A percentile compares a stretch with the other conserved stretches of the same genome.
Conservation (phyloP, 2,329 filamentous ascomycete genomes). For the Malbranchea cinnamomea region DNA sequence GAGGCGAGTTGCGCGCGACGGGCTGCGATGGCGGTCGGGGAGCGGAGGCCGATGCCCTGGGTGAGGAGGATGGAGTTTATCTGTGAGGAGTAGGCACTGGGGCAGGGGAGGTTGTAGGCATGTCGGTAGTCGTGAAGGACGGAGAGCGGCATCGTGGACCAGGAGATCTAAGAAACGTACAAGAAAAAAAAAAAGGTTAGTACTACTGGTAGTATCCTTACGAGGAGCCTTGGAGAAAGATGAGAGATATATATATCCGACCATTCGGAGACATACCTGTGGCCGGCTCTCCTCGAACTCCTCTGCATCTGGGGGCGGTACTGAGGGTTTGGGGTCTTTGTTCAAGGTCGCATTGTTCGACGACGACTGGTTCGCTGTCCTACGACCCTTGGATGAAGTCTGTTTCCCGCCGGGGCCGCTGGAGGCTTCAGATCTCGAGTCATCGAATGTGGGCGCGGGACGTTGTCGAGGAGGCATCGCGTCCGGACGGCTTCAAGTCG, state of each 20-base stretch:
- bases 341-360: slow-evolving; percentile 15
- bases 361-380: slow-evolving; percentile 14
- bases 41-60: slow-evolving; percentile 29
- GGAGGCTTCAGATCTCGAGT: slow-evolving; percentile 34
- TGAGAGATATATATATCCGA: too few relatives aligned
- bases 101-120: slow-evolving; percentile 30
- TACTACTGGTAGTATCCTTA: background rate
- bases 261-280: slow-evolving; percentile 19
- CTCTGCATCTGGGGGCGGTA: slow-evolving; percentile 10
- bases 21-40: slow-evolving; percentile 30
- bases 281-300: slow-evolving; percentile 14
- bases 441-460: slow-evolving; percentile 22
- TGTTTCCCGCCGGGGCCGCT: slow-evolving; percentile 27
- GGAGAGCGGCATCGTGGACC: slow-evolving; percentile 28
- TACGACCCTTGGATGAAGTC: slow-evolving; percentile 19
- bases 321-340: slow-evolving; percentile 11
- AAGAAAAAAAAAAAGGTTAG: slow-evolving; percentile 5
- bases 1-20: slow-evolving; percentile 15
- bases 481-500: too few relatives aligned
- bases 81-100: slow-evolving; percentile 28
- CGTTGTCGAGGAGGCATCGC: slow-evolving; percentile 32
- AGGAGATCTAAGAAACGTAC: slow-evolving; percentile 22
- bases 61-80: slow-evolving; percentile 34
- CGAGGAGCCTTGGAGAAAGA: slow-evolving; percentile 1
- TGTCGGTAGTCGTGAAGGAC: slow-evolving; percentile 35